These are phyloP conservation scores for Fusarium odoratissimum DNA, from an alignment of 2,329 filamentous ascomycete species.

Conservation along the genomic window DNA sequence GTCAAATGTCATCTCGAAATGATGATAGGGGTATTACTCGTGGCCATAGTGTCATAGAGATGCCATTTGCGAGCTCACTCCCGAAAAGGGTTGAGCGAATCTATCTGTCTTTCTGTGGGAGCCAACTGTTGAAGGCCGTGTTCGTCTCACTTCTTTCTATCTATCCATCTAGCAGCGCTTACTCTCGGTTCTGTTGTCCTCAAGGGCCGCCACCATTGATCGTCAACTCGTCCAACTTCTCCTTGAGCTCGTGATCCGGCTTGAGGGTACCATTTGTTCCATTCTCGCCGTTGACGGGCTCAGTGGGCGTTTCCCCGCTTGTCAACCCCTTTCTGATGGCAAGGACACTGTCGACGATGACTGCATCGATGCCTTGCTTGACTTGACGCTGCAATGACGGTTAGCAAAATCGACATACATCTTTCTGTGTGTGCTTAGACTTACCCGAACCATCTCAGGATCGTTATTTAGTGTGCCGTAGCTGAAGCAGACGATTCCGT, in stretches of 20 bases:
- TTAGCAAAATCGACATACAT: constrained; percentile 15
- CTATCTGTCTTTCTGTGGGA: background rate
- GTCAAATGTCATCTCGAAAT: background rate
- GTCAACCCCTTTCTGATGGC: constrained; percentile 92
- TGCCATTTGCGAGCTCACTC: background rate
- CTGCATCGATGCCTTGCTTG: constrained; percentile 94
- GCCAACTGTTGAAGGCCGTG: constrained; percentile 7
- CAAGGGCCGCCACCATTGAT: constrained; percentile 35
- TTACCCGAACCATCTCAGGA: constrained; percentile 83
- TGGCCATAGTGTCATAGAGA: constrained; percentile 3
- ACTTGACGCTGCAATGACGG: constrained; percentile 76
- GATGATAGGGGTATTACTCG: background rate
- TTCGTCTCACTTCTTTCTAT: constrained; percentile 4
- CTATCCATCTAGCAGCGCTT: constrained; percentile 7
- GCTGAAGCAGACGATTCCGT: constrained; percentile 91
- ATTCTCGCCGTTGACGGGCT: constrained; percentile 18
- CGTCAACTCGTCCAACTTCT: constrained; percentile 38
- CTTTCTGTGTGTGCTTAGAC: constrained; percentile 42
- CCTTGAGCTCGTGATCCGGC: constrained; percentile 26
- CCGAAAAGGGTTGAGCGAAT: constrained; percentile 18
- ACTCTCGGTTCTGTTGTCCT: constrained; percentile 13
- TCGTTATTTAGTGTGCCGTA: constrained; percentile 95
- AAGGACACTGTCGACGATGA: constrained; percentile 95
- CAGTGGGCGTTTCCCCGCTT: constrained; percentile 41
- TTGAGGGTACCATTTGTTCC: constrained; percentile 33